These are phyloP conservation scores for Apiospora koreana DNA, from an alignment of 2,329 filamentous ascomycete species.

Conservation along the genomic window DNA sequence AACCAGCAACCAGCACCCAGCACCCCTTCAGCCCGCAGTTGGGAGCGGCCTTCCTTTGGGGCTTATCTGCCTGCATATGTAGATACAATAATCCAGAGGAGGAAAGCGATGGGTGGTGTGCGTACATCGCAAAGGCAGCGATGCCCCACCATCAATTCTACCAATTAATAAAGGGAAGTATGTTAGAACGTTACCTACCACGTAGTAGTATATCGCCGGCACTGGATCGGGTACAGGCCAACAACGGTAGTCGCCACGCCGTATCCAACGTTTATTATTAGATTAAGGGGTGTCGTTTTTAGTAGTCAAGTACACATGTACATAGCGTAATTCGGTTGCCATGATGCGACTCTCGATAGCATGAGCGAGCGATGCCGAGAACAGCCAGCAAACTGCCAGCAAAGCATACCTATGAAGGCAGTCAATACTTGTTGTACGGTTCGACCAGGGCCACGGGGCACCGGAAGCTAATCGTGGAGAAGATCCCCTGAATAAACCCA, in stretches of 20 bases:
- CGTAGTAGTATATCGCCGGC: background rate
- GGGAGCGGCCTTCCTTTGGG: background rate
- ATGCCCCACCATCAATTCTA: background rate
- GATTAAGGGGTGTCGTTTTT: background rate
- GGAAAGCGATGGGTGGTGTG: too few species aligned
- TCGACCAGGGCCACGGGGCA: background rate
- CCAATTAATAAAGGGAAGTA: too few species aligned
- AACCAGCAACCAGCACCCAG: background rate
- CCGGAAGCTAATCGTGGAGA: background rate
- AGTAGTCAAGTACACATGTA: background rate
- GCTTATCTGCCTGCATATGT: background rate
- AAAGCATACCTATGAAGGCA: background rate
- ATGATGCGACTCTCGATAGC: background rate
- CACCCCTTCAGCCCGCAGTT: background rate
- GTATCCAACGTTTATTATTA: background rate
- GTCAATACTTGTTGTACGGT: background rate
- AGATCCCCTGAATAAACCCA: background rate
- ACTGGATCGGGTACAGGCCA: background rate
- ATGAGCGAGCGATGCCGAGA: background rate
- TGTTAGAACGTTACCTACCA: background rate
- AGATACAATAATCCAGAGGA: background rate
- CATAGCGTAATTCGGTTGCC: background rate
- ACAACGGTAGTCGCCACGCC: background rate
- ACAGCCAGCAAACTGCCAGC: too few species aligned
- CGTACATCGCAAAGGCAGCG: background rate